phyloP scores from a whole-genome alignment of 371 early-diverging fungal species.

The Mucor ambiguus region DNA sequence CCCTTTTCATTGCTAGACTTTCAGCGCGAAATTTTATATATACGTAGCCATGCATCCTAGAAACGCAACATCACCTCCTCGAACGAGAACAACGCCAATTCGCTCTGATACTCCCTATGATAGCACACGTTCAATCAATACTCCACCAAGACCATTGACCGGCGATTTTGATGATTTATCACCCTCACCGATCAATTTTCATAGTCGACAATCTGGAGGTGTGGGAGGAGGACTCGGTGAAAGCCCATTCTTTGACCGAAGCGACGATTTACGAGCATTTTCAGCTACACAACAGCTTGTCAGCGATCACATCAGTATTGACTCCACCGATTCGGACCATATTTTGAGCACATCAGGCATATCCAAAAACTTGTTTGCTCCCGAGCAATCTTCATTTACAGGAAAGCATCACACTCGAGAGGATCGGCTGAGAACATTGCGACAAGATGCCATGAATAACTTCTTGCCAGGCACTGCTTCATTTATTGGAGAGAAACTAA shows the following conservation, averaged over 20 bases:
- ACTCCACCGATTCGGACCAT: conserved; percentile 10
- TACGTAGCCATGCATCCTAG: conserved; percentile 4
- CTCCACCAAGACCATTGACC: background rate
- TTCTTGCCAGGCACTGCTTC: conserved; percentile 57
- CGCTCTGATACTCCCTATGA: background rate
- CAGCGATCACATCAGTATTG: background rate
- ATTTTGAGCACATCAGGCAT: background rate
- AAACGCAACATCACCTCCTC: conserved; percentile 4
- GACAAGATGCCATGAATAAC: conserved; percentile 55
- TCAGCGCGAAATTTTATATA: background rate
- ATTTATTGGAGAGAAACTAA: conserved; percentile 66
- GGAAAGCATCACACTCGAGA: conserved; percentile 7
- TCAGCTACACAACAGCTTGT: background rate
- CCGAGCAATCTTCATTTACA: background rate
- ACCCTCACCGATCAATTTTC: conserved; percentile 6
- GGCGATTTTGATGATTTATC: conserved; percentile 4
- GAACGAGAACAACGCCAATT: conserved; percentile 4
- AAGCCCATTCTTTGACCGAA: conserved; percentile 17
- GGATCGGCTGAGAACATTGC: conserved; percentile 51
- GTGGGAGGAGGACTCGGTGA: background rate
- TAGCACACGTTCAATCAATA: background rate
- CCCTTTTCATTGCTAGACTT: background rate
- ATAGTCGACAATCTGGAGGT: background rate
- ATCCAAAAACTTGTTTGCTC: background rate
- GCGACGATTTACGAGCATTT: conserved; percentile 2